Percentiles rank a stretch among this genome's conserved stretches.
phyloP scores from a whole-genome alignment of 108 stramenopile genomes.

The Epithemia pelagica region DNA sequence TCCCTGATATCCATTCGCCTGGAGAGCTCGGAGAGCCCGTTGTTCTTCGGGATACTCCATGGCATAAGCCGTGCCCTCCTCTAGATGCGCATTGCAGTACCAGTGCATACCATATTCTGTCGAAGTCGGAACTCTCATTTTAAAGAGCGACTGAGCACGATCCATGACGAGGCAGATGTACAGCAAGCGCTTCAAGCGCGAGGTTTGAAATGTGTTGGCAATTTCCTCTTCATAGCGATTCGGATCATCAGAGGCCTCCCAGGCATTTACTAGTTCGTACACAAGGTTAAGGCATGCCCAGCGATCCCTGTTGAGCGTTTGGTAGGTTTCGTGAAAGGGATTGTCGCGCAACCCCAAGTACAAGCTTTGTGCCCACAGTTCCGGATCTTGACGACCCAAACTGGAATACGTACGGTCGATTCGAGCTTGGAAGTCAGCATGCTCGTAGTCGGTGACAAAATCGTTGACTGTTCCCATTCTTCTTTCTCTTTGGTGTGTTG shows the following conservation, averaged over 20 bases:
- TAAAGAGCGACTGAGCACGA: background rate
- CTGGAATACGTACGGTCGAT: background rate
- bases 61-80: background rate
- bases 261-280: background rate
- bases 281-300: background rate
- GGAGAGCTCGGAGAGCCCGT: background rate
- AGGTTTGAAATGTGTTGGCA: background rate
- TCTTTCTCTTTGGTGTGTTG: no score
- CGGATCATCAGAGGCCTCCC: background rate
- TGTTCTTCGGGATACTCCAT: background rate
- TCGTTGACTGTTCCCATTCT: background rate
- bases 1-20: background rate
- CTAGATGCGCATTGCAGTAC: background rate
- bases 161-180: background rate
- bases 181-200: background rate
- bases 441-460: background rate
- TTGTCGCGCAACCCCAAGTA: background rate
- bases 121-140: background rate
- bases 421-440: background rate
- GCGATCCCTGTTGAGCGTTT: background rate
- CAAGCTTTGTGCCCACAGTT: background rate
- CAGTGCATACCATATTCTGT: background rate
- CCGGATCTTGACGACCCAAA: background rate
- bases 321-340: background rate
- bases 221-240: background rate